phyloP scores from a whole-genome alignment of 148 eudicot species.

The Simmondsia chinensis region DNA sequence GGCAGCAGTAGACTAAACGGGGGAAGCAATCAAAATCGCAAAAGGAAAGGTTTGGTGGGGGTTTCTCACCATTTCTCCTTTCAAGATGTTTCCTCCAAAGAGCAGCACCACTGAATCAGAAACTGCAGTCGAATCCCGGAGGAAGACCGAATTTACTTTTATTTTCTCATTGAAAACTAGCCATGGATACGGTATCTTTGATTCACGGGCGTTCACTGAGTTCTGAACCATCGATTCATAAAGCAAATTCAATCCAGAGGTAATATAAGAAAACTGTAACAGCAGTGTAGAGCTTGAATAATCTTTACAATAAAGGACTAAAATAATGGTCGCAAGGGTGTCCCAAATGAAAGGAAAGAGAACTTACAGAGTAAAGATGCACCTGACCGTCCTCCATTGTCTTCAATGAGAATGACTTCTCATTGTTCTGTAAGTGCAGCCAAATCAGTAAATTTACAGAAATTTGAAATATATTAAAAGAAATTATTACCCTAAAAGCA shows the following conservation, averaged over 20 bases:
- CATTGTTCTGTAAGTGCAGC: slow-evolving; percentile 57
- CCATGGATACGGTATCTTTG: slow-evolving; percentile 87
- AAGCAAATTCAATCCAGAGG: neutral
- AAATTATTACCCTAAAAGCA: no score
- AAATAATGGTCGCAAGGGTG: no score
- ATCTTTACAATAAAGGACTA: neutral
- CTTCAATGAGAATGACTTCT: slow-evolving; percentile 77
- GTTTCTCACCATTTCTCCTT: slow-evolving; percentile 58
- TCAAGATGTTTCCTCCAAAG: slow-evolving; percentile 74
- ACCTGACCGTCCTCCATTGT: slow-evolving; percentile 97
- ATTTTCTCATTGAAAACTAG: slow-evolving; percentile 93
- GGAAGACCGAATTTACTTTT: slow-evolving; percentile 80
- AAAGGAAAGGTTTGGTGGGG: neutral
- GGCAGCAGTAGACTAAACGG: slow-evolving; percentile 3
- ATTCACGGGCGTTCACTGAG: slow-evolving; percentile 60
- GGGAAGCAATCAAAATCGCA: no score
- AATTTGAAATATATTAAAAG: neutral
- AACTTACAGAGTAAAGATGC: slow-evolving; percentile 76
- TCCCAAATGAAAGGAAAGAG: neutral
- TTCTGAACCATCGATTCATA: slow-evolving; percentile 17
- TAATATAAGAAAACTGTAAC: neutral
- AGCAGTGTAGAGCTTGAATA: neutral
- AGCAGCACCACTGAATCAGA: slow-evolving; percentile 82
- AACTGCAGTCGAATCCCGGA: slow-evolving; percentile 88
- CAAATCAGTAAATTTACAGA: slow-evolving; percentile 4